phyloP scores from a whole-genome alignment of 805 yeast genomes.

The Candida sakaeoensis region DNA sequence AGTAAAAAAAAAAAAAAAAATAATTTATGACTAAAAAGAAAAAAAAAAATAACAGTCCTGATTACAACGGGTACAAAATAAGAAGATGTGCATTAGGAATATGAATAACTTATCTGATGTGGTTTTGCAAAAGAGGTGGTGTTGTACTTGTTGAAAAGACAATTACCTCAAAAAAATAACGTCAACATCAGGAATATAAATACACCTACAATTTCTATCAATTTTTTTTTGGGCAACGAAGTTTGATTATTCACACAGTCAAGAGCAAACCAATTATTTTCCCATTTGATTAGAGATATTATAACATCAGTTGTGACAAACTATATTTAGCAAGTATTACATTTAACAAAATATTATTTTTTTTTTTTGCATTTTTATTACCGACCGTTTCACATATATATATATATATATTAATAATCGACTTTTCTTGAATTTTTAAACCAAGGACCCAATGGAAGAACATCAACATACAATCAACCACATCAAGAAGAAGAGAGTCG shows the following conservation, averaged over 20 bases:
- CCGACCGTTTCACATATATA: neutral
- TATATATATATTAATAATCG: no score
- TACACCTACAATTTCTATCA: neutral
- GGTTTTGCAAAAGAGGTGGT: neutral
- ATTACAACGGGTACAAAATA: neutral
- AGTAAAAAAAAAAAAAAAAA: no score
- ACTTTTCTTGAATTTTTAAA: neutral
- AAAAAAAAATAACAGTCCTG: neutral
- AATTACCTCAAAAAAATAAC: neutral
- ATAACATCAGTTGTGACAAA: neutral
- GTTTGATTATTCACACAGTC: no score
- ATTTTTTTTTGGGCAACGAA: no score
- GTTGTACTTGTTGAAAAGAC: neutral
- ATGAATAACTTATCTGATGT: neutral
- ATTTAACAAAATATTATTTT: no score
- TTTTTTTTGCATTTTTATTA: no score
- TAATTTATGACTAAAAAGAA: neutral
- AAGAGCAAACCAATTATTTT: no score
- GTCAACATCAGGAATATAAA: neutral
- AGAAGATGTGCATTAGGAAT: neutral
- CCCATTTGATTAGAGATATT: no score
- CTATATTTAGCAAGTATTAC: neutral
- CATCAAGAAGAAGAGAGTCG: conserved; percentile 50
- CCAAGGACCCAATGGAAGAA: neutral
- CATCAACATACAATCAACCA: conserved; percentile 10